Evolutionary conservation across 1,284 basidiomycete genomes (phyloP).

Genomic region (Puccinia brachypodii): DNA sequence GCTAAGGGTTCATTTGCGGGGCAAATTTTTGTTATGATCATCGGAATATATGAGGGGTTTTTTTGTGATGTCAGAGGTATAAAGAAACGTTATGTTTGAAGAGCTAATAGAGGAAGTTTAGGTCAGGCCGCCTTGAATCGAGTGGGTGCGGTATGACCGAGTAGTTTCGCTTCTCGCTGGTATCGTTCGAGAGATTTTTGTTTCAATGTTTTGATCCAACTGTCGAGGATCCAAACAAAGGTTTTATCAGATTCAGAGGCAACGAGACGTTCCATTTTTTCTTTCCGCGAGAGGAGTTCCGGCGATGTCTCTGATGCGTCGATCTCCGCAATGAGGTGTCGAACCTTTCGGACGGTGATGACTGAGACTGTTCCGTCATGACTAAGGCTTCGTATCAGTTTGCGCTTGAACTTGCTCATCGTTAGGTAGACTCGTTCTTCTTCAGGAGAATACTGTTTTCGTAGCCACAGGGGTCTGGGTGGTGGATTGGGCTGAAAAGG

Average conservation of each 20-base stretch:
- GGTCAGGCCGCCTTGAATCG: slow-evolving; percentile 21
- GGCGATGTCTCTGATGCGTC: not conserved
- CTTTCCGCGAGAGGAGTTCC: not conserved
- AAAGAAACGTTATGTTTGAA: not conserved
- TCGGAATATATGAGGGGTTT: too few species aligned
- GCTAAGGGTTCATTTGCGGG: too few species aligned
- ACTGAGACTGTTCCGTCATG: slow-evolving; percentile 13
- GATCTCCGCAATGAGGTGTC: slow-evolving; percentile 16
- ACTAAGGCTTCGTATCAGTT: slow-evolving; percentile 10
- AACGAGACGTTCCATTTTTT: slow-evolving; percentile 27
- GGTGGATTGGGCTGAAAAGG: slow-evolving; percentile 40
- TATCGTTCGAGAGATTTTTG: slow-evolving; percentile 25
- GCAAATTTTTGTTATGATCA: too few species aligned
- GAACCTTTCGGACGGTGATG: slow-evolving; percentile 34
- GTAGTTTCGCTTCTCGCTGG: slow-evolving; percentile 17
- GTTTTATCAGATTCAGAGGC: slow-evolving; percentile 22
- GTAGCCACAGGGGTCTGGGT: slow-evolving; percentile 36
- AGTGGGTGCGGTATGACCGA: slow-evolving; percentile 14
- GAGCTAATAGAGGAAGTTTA: not conserved
- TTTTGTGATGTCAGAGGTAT: too few species aligned
- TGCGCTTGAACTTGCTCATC: slow-evolving; percentile 40
- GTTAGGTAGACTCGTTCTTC: slow-evolving; percentile 37
- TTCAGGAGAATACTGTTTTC: slow-evolving; percentile 23
- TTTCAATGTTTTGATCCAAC: slow-evolving; percentile 21
- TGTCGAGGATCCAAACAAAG: slow-evolving; percentile 41